These are phyloP conservation scores for Tillandsia fasciculata DNA, from an alignment of 176 grass and related monocot genomes.

Conservation along the genomic window DNA sequence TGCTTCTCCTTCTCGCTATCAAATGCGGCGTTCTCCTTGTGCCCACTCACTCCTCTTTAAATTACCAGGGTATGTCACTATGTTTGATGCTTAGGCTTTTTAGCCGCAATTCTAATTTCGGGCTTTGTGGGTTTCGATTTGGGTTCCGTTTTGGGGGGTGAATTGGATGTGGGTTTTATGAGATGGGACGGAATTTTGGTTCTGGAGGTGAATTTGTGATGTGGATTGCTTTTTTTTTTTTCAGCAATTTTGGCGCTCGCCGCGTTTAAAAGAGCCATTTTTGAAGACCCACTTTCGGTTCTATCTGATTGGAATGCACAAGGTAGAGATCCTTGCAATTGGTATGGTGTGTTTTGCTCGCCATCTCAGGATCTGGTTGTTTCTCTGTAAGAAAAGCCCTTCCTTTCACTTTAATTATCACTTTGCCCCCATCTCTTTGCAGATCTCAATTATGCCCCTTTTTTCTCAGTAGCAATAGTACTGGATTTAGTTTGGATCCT, in stretches of 20 bases:
- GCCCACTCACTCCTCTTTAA: slow-evolving; percentile 2
- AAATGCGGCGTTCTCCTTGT: not conserved
- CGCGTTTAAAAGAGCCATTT: slow-evolving; percentile 58
- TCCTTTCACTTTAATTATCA: slow-evolving; percentile 1
- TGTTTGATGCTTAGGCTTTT: too few relatives aligned
- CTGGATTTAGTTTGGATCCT: slow-evolving; percentile 3
- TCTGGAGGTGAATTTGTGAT: not conserved
- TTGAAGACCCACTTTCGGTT: slow-evolving; percentile 65
- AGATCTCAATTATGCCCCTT: slow-evolving; percentile 23
- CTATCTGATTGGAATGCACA: slow-evolving; percentile 71
- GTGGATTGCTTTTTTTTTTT: slow-evolving; percentile 8
- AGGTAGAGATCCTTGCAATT: slow-evolving; percentile 64
- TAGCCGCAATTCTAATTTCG: too few relatives aligned
- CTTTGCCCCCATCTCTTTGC: not conserved
- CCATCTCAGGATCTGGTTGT: slow-evolving; percentile 44
- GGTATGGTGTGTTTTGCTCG: slow-evolving; percentile 80
- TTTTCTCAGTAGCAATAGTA: not conserved
- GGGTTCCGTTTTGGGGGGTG: not conserved
- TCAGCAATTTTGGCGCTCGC: slow-evolving; percentile 44
- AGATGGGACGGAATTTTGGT: not conserved
- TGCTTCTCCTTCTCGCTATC: slow-evolving; percentile 8
- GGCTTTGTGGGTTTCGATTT: not conserved
- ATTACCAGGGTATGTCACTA: slow-evolving; percentile 2
- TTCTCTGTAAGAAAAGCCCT: slow-evolving; percentile 55
- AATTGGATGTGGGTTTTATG: not conserved